These are phyloP conservation scores for Fusarium tjaetaba DNA, from an alignment of 2,329 filamentous ascomycete genomes.

Conservation along the genomic window DNA sequence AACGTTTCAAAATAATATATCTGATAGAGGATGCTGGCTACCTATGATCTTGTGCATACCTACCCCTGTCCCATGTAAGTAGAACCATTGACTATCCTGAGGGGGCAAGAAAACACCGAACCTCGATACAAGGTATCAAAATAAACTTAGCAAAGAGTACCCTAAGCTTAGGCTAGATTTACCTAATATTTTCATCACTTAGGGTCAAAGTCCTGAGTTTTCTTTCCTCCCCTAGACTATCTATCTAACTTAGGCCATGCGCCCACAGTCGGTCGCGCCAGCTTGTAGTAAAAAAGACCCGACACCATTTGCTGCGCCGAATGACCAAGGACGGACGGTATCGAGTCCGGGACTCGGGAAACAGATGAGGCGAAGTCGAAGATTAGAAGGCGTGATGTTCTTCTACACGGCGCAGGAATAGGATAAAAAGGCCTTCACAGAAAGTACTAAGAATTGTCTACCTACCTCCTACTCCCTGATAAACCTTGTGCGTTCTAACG, in stretches of 20 bases:
- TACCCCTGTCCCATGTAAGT: conserved; percentile 7
- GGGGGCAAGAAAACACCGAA: too few relatives aligned
- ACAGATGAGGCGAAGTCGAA: background rate
- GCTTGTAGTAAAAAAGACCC: conserved; percentile 4
- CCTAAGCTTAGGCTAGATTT: too few relatives aligned
- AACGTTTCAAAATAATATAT: background rate
- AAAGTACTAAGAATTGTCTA: background rate
- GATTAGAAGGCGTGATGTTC: background rate
- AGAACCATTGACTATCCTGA: too few relatives aligned
- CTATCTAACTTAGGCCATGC: conserved; percentile 9
- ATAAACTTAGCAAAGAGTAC: too few relatives aligned
- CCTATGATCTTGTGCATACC: background rate
- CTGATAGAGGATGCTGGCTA: conserved; percentile 2
- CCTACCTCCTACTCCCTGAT: background rate
- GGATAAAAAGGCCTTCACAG: background rate
- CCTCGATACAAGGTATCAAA: too few relatives aligned
- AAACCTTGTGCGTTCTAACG: background rate
- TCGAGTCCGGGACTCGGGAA: background rate
- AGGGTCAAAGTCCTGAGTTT: too few relatives aligned
- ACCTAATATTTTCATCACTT: too few relatives aligned
- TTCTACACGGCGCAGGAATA: background rate
- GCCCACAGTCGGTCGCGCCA: conserved; percentile 7
- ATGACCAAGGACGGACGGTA: background rate
- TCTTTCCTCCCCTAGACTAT: too few relatives aligned
- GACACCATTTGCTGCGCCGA: background rate